Evolutionary conservation across 805 yeast species (phyloP), one percentile per base, ranked within the genome.

Genomic region (Yamadazyma tumulicola): DNA sequence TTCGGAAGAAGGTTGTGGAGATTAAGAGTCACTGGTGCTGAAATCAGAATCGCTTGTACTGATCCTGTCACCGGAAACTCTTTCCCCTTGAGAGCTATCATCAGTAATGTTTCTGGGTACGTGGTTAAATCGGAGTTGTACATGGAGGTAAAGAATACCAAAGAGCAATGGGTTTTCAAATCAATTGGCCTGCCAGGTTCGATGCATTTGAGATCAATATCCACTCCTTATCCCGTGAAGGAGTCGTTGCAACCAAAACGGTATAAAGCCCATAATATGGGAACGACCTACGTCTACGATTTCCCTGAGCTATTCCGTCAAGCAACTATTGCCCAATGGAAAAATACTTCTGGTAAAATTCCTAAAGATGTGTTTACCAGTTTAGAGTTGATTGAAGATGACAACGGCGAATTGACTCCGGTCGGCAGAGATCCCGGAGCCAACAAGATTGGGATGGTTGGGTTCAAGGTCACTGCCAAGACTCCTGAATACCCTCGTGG

Each of bases 281-380:
- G 98, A 45, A 93, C 99, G 13, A 89, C 98, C 8, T 93, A 87
- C 57, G 96, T 87, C 32, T 93, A 94, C 55, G 99, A 93, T 64
- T 94, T 93, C 93, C 98, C 99, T 34, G 98, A 93, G 60, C 69
- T 93, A 54, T 93, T 94, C 83, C 85, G 89, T 54, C 97, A 93
- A 69, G 95, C 96, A 24, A 74, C 85, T 24, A 61, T 77, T 37
- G 72, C 89, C 14, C 83, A 80, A 62, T 93, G 99, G 99, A 81
- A 81, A 59, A 72, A 78, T 27, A 68, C 79, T 38, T 61, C 72
- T 30, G 20, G 37, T 18, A 79, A 78, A 46, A 59, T 79, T 43
- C 89, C 89, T 27, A 86, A 81, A 42, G 93, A 86, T 51, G 71
- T 82, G 50, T 86, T 94, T 64, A 68, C 75, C 23, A 77, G 83